phyloP scores from a whole-genome alignment of 129 eudicot genomes.

The Dittrichia graveolens region DNA sequence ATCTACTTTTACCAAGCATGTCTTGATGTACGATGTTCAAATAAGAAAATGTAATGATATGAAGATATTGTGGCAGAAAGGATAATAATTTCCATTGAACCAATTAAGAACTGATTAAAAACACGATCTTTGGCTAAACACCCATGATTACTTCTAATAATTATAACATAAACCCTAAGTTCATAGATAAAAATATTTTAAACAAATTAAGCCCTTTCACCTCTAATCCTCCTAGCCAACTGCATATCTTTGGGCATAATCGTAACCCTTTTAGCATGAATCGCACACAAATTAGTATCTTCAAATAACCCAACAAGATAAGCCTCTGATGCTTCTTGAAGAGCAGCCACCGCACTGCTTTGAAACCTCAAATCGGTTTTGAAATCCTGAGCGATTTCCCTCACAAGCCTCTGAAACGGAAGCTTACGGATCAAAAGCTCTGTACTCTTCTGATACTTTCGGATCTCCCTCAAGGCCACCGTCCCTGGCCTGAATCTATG shows the following conservation, averaged over 20 bases:
- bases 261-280: constrained; percentile 48
- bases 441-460: constrained; percentile 49
- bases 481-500: constrained; percentile 51
- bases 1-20: too few relatives aligned
- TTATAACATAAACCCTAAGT: too few relatives aligned
- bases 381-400: constrained; percentile 49
- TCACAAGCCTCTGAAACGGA: constrained; percentile 47
- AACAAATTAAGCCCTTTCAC: constrained; percentile 39
- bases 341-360: constrained; percentile 38
- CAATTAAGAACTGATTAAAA: too few relatives aligned
- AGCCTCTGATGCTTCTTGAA: constrained; percentile 42
- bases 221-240: constrained; percentile 48
- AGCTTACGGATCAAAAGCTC: constrained; percentile 45
- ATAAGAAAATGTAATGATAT: too few relatives aligned
- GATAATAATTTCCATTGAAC: too few relatives aligned
- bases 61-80: too few relatives aligned
- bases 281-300: constrained; percentile 41
- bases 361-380: constrained; percentile 48
- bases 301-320: constrained; percentile 40
- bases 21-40: too few relatives aligned
- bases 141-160: too few relatives aligned
- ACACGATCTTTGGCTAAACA: too few relatives aligned
- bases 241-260: constrained; percentile 56
- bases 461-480: constrained; percentile 39
- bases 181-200: too few relatives aligned